phyloP scores from a whole-genome alignment of 257 asterid species.

The Nicotiana tabacum region DNA sequence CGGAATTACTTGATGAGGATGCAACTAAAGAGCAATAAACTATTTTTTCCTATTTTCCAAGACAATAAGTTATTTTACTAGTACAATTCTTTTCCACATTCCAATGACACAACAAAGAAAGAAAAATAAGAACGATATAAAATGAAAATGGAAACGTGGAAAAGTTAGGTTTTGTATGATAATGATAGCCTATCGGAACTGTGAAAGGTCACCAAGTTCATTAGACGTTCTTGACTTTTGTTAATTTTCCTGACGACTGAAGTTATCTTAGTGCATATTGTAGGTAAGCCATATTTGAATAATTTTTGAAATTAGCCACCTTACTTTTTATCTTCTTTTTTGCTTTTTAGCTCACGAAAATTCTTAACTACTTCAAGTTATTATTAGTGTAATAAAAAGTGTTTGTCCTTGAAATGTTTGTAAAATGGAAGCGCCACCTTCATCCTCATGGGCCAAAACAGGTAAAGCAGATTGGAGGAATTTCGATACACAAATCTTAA shows the following conservation, averaged over 20 bases:
- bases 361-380: neutral
- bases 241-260: neutral
- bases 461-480: neutral
- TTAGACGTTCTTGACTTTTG: neutral
- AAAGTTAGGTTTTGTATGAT: slow-evolving; percentile 15
- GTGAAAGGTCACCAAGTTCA: slow-evolving; percentile 7
- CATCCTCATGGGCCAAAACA: neutral
- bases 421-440: neutral
- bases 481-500: neutral
- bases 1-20: slow-evolving; percentile 18
- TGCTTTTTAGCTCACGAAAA: neutral
- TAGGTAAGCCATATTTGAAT: slow-evolving; percentile 3
- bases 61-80: neutral
- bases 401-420: neutral
- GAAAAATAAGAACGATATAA: neutral
- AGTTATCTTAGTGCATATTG: slow-evolving; percentile 10
- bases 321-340: neutral
- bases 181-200: neutral
- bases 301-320: slow-evolving; percentile 2
- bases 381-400: neutral
- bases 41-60: neutral
- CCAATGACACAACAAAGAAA: neutral
- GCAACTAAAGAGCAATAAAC: neutral
- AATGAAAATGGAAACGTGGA: neutral
- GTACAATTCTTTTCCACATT: neutral